These are phyloP conservation scores for Lanmaoa pseudosensibilis DNA, from an alignment of 768 basidiomycete genomes.

Conservation along the genomic window DNA sequence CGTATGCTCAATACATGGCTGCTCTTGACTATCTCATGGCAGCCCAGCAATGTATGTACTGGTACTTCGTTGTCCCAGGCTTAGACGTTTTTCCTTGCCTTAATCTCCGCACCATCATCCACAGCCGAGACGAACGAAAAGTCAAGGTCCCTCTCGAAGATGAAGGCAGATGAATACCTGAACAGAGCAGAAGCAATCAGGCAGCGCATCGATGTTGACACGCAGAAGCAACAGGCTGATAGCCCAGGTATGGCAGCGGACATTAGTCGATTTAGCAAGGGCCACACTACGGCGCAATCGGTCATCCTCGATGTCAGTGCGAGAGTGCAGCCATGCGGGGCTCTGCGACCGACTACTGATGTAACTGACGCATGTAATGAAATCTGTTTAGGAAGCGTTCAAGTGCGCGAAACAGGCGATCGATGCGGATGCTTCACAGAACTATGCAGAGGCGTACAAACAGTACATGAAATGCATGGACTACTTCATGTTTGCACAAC, in stretches of 20 bases:
- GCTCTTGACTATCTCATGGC: constrained; percentile 97
- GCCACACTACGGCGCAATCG: constrained; percentile 5
- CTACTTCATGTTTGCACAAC: constrained; percentile 95
- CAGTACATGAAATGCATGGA: constrained; percentile 91
- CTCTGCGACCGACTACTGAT: background rate
- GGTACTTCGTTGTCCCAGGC: background rate
- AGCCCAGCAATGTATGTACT: constrained; percentile 72
- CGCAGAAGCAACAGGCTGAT: background rate
- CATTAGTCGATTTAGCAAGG: background rate
- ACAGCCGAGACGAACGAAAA: constrained; percentile 22
- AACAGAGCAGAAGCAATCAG: constrained; percentile 17
- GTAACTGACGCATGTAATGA: background rate
- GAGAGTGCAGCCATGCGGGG: background rate
- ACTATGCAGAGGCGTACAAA: constrained; percentile 93
- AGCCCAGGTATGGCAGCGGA: background rate
- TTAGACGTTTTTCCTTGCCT: background rate
- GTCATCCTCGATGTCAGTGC: constrained; percentile 18
- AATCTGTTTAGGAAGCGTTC: constrained; percentile 60
- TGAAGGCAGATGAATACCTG: constrained; percentile 21
- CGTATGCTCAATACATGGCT: constrained; percentile 91
- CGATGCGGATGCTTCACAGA: constrained; percentile 83
- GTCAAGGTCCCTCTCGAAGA: constrained; percentile 15
- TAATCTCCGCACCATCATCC: background rate
- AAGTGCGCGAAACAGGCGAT: constrained; percentile 87
- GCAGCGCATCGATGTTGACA: background rate